Conservation (phyloP, 2,329 filamentous ascomycete genomes). For the Ophiocordyceps polyrhachis-furcata region DNA sequence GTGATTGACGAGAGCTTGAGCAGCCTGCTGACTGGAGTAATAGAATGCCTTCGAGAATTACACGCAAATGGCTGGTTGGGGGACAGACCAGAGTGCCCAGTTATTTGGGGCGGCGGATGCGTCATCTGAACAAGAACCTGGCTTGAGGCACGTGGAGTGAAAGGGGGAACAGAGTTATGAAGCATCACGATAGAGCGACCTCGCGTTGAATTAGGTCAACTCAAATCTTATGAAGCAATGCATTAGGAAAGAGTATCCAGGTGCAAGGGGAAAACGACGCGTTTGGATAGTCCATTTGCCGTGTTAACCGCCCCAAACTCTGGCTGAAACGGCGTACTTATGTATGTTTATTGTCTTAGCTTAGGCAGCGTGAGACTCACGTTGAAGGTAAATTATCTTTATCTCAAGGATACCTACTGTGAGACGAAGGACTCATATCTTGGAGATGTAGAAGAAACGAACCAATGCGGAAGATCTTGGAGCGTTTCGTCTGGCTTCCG, state of each 20-base stretch:
- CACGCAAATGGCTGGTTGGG: slow-evolving; percentile 33
- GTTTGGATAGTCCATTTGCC: too few species aligned
- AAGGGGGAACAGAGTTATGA: not conserved
- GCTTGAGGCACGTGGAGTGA: slow-evolving; percentile 7
- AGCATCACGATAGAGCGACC: not conserved
- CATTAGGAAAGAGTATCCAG: too few species aligned
- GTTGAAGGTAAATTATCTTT: too few species aligned
- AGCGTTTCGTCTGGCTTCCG: not conserved
- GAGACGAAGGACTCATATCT: too few species aligned
- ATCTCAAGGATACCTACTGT: too few species aligned
- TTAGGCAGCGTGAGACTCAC: too few species aligned
- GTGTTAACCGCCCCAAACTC: too few species aligned
- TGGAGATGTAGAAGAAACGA: too few species aligned
- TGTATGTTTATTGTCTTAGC: too few species aligned
- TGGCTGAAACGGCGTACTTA: too few species aligned
- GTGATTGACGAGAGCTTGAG: not conserved
- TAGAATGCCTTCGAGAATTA: slow-evolving; percentile 39
- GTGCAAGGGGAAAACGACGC: too few species aligned
- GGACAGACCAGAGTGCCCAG: slow-evolving; percentile 30
- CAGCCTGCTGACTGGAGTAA: slow-evolving; percentile 7
- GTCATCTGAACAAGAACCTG: slow-evolving; percentile 8
- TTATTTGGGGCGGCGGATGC: slow-evolving; percentile 22
- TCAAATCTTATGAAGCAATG: not conserved
- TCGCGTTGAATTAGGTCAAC: not conserved
- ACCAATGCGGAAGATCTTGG: not conserved